Conservation (phyloP, 2,329 filamentous ascomycete species). For the Thelonectria rubi region DNA sequence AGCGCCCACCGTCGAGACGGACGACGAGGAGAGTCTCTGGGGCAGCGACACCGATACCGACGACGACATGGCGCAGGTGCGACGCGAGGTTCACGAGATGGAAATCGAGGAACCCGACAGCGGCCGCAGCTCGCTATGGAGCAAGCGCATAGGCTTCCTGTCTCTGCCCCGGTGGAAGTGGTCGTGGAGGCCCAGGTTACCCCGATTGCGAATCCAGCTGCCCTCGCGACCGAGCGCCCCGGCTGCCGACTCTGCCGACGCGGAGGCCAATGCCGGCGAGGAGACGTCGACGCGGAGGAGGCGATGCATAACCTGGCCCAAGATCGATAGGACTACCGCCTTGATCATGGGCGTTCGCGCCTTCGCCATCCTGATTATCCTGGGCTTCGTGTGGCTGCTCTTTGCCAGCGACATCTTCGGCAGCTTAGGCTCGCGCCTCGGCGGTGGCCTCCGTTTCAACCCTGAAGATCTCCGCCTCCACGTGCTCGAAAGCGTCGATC, state of each 20-base stretch:
- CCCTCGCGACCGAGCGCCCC: constrained; percentile 49
- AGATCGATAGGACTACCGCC: constrained; percentile 53
- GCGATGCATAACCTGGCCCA: constrained; percentile 45
- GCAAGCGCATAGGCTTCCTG: constrained; percentile 64
- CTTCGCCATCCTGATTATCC: constrained; percentile 77
- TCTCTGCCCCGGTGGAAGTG: constrained; percentile 65
- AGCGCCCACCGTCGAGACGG: constrained; percentile 81
- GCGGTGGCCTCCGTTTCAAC: constrained; percentile 76
- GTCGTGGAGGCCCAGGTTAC: constrained; percentile 63
- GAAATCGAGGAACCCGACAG: constrained; percentile 77
- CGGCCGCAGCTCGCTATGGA: constrained; percentile 57
- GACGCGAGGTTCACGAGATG: constrained; percentile 88
- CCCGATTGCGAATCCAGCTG: constrained; percentile 60
- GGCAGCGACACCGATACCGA: constrained; percentile 59
- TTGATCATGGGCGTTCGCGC: constrained; percentile 76
- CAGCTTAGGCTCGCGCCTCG: constrained; percentile 68
- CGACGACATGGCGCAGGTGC: constrained; percentile 71
- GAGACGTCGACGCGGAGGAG: constrained; percentile 39
- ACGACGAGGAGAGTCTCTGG: constrained; percentile 70
- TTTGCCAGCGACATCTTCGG: constrained; percentile 87
- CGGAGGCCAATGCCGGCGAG: constrained; percentile 39
- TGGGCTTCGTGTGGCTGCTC: constrained; percentile 82
- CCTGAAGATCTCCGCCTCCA: constrained; percentile 82
- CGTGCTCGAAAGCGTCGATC: constrained; percentile 77
- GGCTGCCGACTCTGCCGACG: constrained; percentile 31